Conservation (phyloP, 23 red algal genomes). For the Agarophyton chilense region DNA sequence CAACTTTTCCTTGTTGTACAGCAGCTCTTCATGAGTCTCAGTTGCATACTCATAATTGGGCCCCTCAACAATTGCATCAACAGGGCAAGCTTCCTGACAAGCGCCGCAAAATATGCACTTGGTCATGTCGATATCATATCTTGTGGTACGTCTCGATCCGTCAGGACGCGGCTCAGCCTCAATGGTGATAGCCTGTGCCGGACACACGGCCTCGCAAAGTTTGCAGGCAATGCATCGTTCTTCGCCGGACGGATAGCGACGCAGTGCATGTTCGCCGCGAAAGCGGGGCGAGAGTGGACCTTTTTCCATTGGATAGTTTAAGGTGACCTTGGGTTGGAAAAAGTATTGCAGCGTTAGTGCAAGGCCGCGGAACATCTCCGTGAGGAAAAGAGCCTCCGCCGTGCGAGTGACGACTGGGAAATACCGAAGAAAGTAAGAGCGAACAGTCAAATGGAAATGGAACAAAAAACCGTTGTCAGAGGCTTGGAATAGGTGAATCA, state of each 20-base stretch:
- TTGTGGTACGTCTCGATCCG: slow-evolving; percentile 95
- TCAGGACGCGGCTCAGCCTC: slow-evolving; percentile 99
- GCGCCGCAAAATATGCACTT: slow-evolving; percentile 99
- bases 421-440: background rate
- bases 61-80: slow-evolving; percentile 98
- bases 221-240: slow-evolving; percentile 99
- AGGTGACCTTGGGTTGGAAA: slow-evolving; percentile 92
- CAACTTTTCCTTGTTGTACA: slow-evolving; percentile 99
- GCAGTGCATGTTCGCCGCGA: slow-evolving; percentile 97
- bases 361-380: slow-evolving; percentile 92
- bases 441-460: background rate
- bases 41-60: slow-evolving; percentile 97
- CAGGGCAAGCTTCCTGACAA: slow-evolving; percentile 99
- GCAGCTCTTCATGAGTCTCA: slow-evolving; percentile 98
- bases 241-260: slow-evolving; percentile 94
- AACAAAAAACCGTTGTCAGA: background rate
- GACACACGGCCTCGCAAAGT: slow-evolving; percentile 95
- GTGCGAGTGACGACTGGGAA: slow-evolving; percentile 68
- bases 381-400: slow-evolving; percentile 86
- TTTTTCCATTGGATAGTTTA: slow-evolving; percentile 98
- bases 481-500: background rate
- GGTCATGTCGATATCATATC: slow-evolving; percentile 99
- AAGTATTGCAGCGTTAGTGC: slow-evolving; percentile 87
- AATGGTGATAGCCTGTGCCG: slow-evolving; percentile 98
- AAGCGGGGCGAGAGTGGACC: slow-evolving; percentile 97